Percentiles rank a stretch among this genome's conserved stretches.
phyloP scores from a whole-genome alignment of 2,329 filamentous ascomycete genomes.

The Talaromyces marneffei region DNA sequence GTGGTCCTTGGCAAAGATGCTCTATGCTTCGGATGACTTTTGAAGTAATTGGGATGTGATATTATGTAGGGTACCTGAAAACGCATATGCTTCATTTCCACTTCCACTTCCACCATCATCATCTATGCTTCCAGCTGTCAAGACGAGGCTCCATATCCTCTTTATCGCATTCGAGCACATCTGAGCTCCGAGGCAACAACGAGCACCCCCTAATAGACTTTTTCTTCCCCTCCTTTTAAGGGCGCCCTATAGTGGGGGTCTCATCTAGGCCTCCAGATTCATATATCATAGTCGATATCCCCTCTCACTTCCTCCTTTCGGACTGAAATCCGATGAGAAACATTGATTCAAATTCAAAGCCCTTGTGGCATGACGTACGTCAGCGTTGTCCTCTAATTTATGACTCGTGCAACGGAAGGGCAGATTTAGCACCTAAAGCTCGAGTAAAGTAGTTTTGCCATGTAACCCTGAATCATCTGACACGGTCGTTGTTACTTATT shows the following conservation, averaged over 20 bases:
- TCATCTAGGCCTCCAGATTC: background rate
- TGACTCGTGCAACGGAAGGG: background rate
- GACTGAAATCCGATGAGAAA: background rate
- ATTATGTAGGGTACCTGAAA: too few relatives aligned
- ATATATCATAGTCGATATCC: background rate
- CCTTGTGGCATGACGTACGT: background rate
- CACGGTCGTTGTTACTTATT: background rate
- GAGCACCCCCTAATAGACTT: background rate
- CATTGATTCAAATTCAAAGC: too few relatives aligned
- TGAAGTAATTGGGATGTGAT: too few relatives aligned
- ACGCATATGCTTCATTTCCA: background rate
- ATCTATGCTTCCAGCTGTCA: too few relatives aligned
- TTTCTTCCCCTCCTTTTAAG: background rate
- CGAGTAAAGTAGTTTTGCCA: background rate
- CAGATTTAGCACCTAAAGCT: background rate
- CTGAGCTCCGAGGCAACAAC: background rate
- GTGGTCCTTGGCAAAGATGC: too few relatives aligned
- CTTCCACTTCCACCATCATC: too few relatives aligned
- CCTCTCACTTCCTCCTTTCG: background rate
- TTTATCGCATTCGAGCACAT: background rate
- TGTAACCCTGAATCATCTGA: conserved; percentile 9
- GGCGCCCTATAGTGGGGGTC: background rate
- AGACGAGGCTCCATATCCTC: too few relatives aligned
- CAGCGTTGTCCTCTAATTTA: background rate
- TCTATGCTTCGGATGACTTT: too few relatives aligned